phyloP scores from a whole-genome alignment of 345 rosid species.

The Gossypium thurberi region DNA sequence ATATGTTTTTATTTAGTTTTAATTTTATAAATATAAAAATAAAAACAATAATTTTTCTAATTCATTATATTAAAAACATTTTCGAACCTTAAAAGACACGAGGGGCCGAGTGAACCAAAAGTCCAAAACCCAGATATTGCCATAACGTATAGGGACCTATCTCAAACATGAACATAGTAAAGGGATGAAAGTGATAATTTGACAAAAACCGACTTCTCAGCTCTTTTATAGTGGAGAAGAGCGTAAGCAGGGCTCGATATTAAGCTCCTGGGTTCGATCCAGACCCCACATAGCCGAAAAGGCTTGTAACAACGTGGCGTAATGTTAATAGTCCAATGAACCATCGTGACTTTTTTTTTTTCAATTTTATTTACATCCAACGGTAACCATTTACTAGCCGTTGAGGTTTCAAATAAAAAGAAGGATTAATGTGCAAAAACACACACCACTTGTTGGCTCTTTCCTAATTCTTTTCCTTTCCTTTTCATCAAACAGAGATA shows the following conservation, averaged over 20 bases:
- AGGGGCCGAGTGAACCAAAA: too few relatives aligned
- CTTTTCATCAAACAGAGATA: neutral
- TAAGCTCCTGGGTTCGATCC: neutral
- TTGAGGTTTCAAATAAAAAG: neutral
- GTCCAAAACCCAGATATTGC: too few relatives aligned
- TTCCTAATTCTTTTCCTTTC: neutral
- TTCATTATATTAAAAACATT: too few relatives aligned
- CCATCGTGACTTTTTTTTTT: neutral
- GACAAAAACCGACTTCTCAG: neutral
- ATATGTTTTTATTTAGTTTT: too few relatives aligned
- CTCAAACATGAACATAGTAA: too few relatives aligned
- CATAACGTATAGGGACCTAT: too few relatives aligned
- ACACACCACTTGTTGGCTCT: neutral
- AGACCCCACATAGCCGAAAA: neutral
- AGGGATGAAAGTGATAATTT: neutral
- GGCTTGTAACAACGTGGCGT: neutral
- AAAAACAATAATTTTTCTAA: too few relatives aligned
- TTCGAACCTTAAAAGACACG: too few relatives aligned
- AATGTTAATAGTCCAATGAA: neutral
- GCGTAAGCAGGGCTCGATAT: neutral
- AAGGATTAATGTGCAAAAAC: neutral
- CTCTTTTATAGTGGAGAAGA: neutral
- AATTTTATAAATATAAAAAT: too few relatives aligned
- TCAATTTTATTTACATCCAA: neutral
- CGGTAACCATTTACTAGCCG: constrained; percentile 6